These are phyloP conservation scores for Kluyveromyces nonfermentans DNA, from an alignment of 805 yeast genomes.

Conservation along the genomic window DNA sequence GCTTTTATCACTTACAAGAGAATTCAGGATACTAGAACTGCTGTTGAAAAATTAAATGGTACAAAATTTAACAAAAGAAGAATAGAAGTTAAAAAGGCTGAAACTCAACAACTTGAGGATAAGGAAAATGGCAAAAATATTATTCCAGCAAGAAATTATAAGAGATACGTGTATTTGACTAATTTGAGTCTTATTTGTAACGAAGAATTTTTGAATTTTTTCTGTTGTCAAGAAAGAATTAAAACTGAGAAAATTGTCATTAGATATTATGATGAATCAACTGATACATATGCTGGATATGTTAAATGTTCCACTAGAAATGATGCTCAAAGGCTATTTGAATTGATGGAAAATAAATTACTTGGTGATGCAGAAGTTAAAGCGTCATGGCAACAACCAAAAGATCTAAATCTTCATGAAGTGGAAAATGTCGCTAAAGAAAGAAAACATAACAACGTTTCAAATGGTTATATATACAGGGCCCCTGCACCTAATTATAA, in stretches of 20 bases:
- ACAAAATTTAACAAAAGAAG: slow-evolving; percentile 20
- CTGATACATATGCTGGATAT: slow-evolving; percentile 20
- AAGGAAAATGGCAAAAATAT: slow-evolving; percentile 1
- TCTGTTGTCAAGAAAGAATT: slow-evolving; percentile 22
- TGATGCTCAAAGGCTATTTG: slow-evolving; percentile 16
- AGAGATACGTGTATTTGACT: slow-evolving; percentile 14
- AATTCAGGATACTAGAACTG: slow-evolving; percentile 27
- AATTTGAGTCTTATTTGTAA: slow-evolving; percentile 25
- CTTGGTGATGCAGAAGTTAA: slow-evolving; percentile 23
- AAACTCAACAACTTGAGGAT: slow-evolving; percentile 5
- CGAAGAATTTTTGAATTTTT: slow-evolving; percentile 17
- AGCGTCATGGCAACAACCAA: slow-evolving; percentile 15
- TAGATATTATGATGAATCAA: slow-evolving; percentile 9
- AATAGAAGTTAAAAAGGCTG: slow-evolving; percentile 19
- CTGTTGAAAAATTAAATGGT: slow-evolving; percentile 29
- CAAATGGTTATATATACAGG: not conserved
- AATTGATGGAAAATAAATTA: slow-evolving; percentile 16
- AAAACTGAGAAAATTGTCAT: slow-evolving; percentile 11
- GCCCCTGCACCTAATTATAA: slow-evolving; percentile 3
- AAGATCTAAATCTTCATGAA: not conserved
- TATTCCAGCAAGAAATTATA: slow-evolving; percentile 6
- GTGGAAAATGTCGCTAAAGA: not conserved
- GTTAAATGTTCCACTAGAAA: slow-evolving; percentile 15
- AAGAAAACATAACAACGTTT: not conserved
- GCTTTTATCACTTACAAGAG: slow-evolving; percentile 37